A percentile compares a stretch with the other conserved stretches of the same genome.
Conservation (phyloP, 208 protist species). For the Trypanosoma rangeli region DNA sequence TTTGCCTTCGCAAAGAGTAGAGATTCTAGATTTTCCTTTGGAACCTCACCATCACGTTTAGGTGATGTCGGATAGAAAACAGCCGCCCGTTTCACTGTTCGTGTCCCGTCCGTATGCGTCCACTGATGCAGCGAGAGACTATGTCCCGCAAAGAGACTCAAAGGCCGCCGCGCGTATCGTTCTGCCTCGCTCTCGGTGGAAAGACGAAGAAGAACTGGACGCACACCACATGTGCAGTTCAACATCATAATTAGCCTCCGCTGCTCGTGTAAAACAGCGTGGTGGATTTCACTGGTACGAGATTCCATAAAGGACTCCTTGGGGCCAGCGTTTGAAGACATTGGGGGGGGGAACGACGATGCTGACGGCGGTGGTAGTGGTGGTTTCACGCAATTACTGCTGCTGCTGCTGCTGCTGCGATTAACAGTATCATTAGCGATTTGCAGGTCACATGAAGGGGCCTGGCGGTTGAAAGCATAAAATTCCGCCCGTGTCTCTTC, state of each 20-base stretch:
- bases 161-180: background rate
- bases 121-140: conserved; percentile 20
- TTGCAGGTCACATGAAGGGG: background rate
- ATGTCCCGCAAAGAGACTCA: conserved; percentile 9
- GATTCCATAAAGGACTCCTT: conserved; percentile 14
- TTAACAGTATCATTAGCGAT: background rate
- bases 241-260: conserved; percentile 5
- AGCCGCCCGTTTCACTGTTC: background rate
- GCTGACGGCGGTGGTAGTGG: background rate
- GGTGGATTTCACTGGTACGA: conserved; percentile 3
- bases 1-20: background rate
- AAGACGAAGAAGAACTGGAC: conserved; percentile 8
- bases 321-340: background rate
- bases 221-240: conserved; percentile 1
- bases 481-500: conserved; percentile 15
- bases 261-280: conserved; percentile 19
- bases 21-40: conserved; percentile 16
- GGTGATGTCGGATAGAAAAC: conserved; percentile 26
- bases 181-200: background rate
- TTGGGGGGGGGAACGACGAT: background rate
- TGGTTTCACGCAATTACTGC: background rate
- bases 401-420: background rate
- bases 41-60: conserved; percentile 2
- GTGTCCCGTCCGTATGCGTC: background rate
- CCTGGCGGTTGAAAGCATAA: conserved; percentile 6